Conservation (phyloP, 73 alveolate genomes). For the Uronychia setigera region DNA sequence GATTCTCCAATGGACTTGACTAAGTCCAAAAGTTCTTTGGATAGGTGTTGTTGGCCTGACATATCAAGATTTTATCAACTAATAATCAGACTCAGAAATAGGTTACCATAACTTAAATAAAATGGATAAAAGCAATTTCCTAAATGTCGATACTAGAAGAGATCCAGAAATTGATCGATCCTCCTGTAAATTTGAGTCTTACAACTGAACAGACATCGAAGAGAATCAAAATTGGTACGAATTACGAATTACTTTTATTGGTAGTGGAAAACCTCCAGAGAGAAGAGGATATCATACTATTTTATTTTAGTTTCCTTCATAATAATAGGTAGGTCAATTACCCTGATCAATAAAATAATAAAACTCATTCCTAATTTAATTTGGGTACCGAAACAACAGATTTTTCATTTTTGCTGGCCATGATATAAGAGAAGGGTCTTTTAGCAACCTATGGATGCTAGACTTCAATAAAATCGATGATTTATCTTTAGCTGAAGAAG, state of each 20-base stretch:
- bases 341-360: too few relatives aligned
- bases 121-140: too few relatives aligned
- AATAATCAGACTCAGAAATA: too few relatives aligned
- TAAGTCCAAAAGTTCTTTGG: slow-evolving; percentile 98
- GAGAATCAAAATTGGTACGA: slow-evolving; percentile 56
- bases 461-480: slow-evolving; percentile 31
- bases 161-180: too few relatives aligned
- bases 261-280: slow-evolving; percentile 56
- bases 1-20: slow-evolving; percentile 99
- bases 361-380: too few relatives aligned
- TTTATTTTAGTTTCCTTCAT: too few relatives aligned
- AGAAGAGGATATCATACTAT: slow-evolving; percentile 72
- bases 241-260: slow-evolving; percentile 40
- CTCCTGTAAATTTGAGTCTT: too few relatives aligned
- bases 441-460: slow-evolving; percentile 46
- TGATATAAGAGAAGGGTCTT: slow-evolving; percentile 70
- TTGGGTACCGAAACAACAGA: background rate
- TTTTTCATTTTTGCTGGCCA: slow-evolving; percentile 54
- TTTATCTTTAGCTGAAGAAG: slow-evolving; percentile 18
- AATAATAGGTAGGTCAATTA: too few relatives aligned
- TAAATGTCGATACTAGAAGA: too few relatives aligned
- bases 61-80: too few relatives aligned
- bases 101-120: too few relatives aligned
- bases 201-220: too few relatives aligned
- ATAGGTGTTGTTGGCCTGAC: slow-evolving; percentile 91